Conservation (phyloP, 2,329 filamentous ascomycete species). For the Fusarium veterinarium region DNA sequence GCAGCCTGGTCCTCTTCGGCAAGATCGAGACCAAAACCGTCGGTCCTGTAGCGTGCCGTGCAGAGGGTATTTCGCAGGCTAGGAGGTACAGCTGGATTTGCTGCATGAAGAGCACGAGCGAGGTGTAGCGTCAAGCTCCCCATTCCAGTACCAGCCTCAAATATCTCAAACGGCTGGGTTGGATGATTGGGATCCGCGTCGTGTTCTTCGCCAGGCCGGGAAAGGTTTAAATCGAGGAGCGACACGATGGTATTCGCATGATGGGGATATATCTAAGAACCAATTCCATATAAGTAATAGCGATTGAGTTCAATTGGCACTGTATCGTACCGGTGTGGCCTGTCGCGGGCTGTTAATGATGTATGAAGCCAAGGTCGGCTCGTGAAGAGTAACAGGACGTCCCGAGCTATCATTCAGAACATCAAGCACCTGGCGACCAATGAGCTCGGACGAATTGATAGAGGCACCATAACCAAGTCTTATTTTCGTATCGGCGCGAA, state of each 20-base stretch:
- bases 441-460: constrained; percentile 66
- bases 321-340: constrained; percentile 71
- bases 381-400: constrained; percentile 65
- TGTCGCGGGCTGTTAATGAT: constrained; percentile 73
- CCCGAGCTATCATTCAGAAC: constrained; percentile 65
- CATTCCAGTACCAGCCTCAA: constrained; percentile 89
- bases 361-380: constrained; percentile 79
- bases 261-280: constrained; percentile 67
- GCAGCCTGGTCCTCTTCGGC: constrained; percentile 45
- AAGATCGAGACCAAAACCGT: constrained; percentile 44
- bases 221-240: constrained; percentile 78
- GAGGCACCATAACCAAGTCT: constrained; percentile 58
- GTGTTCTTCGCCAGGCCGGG: constrained; percentile 50
- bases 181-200: constrained; percentile 44
- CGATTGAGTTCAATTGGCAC: neutral
- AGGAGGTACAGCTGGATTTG: constrained; percentile 67
- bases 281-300: neutral
- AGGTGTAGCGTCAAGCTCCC: constrained; percentile 81
- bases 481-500: constrained; percentile 48
- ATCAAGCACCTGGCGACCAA: constrained; percentile 71
- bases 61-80: constrained; percentile 51
- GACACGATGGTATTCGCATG: constrained; percentile 82
- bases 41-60: constrained; percentile 37
- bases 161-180: constrained; percentile 72
- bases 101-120: constrained; percentile 79